A percentile compares a stretch with the other conserved stretches of the same genome.
Conservation (phyloP, 108 stramenopile species). For the Nannochloropsis granulata region DNA sequence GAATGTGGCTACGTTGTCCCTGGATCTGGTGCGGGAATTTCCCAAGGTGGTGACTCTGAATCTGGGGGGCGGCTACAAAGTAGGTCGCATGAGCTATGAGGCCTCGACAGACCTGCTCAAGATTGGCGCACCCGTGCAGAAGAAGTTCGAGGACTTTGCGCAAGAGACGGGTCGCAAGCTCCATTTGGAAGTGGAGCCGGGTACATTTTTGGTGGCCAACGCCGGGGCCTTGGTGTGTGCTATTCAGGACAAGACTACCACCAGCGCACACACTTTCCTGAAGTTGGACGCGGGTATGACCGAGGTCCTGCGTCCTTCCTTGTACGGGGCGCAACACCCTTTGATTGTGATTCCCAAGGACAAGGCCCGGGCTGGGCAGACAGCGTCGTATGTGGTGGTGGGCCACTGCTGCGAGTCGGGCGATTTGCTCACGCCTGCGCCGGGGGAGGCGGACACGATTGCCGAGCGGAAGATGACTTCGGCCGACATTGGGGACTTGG, state of each 20-base stretch:
- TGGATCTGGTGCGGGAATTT: constrained; percentile 66
- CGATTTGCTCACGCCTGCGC: constrained; percentile 81
- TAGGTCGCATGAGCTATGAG: constrained; percentile 70
- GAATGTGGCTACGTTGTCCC: constrained; percentile 61
- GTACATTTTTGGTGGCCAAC: constrained; percentile 92
- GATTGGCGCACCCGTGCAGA: constrained; percentile 72
- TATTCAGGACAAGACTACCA: constrained; percentile 61
- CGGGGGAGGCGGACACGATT: constrained; percentile 80
- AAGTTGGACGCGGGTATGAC: constrained; percentile 98
- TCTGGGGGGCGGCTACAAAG: constrained; percentile 97
- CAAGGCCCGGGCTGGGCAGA: background rate
- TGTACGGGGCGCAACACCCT: constrained; percentile 92
- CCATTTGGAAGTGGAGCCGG: constrained; percentile 89
- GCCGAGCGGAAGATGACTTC: constrained; percentile 48
- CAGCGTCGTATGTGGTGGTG: constrained; percentile 64
- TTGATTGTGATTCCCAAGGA: constrained; percentile 65
- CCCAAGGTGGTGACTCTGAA: constrained; percentile 66
- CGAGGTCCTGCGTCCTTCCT: constrained; percentile 87
- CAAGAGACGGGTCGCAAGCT: constrained; percentile 62
- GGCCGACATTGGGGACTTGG: constrained; percentile 70
- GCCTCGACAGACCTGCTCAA: constrained; percentile 74
- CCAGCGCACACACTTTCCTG: constrained; percentile 45
- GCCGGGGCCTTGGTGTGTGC: constrained; percentile 73
- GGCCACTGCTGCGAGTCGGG: constrained; percentile 98
- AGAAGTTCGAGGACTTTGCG: constrained; percentile 68